Percentiles rank a stretch among this genome's conserved stretches.
Conservation (phyloP, 176 grass and related monocot species). For the Eleusine coracana region DNA sequence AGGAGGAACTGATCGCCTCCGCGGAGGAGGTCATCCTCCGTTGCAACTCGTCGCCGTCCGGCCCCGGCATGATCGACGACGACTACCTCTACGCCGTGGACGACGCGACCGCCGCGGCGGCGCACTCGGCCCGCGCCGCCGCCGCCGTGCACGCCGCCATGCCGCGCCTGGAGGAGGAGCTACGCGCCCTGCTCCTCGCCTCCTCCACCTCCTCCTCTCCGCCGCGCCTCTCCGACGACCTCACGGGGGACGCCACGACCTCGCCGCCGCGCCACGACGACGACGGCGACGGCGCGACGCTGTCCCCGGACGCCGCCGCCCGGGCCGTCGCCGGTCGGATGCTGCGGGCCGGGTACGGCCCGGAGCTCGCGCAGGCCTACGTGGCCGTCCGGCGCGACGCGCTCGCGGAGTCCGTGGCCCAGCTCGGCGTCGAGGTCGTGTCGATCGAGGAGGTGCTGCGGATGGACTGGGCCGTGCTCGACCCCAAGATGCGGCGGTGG, state of each 20-base stretch:
- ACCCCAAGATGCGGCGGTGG: conserved; percentile 79
- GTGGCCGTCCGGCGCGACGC: conserved; percentile 59
- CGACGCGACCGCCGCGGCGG: conserved; percentile 58
- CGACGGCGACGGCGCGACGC: background rate
- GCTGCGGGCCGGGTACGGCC: conserved; percentile 68
- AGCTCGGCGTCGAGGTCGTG: conserved; percentile 59
- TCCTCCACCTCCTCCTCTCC: conserved; percentile 49
- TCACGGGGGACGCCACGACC: conserved; percentile 32
- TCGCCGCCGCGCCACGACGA: conserved; percentile 22
- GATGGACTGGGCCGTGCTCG: conserved; percentile 71
- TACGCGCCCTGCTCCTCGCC: conserved; percentile 48
- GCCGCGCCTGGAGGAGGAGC: conserved; percentile 82
- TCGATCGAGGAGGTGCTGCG: conserved; percentile 72
- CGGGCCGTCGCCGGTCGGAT: conserved; percentile 54
- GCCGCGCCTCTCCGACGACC: conserved; percentile 15
- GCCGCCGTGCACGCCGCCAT: conserved; percentile 69
- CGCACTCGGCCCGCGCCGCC: conserved; percentile 53
- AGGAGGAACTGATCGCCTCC: conserved; percentile 42
- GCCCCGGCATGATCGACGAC: conserved; percentile 30
- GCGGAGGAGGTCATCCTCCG: conserved; percentile 47
- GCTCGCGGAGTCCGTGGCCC: conserved; percentile 56
- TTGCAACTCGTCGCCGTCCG: background rate
- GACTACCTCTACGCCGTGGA: conserved; percentile 54
- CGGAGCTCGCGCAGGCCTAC: conserved; percentile 74
- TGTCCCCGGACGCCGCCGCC: conserved; percentile 42